Percentiles rank a stretch among this genome's conserved stretches.
These are phyloP conservation scores for Tremellales sp. DNA, from an alignment of 1,284 basidiomycete genomes.

Conservation along the genomic window DNA sequence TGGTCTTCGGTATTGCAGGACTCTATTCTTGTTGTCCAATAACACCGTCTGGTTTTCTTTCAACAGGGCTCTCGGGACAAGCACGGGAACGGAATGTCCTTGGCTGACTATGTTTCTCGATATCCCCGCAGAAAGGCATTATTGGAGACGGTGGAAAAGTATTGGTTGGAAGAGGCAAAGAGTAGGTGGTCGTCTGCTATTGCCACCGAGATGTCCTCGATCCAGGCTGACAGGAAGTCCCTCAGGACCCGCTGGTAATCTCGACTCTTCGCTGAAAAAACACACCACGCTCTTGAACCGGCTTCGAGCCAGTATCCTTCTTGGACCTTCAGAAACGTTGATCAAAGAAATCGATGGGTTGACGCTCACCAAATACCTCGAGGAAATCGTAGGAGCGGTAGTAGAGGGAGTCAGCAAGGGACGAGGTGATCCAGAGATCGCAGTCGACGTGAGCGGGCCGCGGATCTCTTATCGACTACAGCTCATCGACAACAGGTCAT, in stretches of 20 bases:
- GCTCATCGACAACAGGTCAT: constrained; percentile 60
- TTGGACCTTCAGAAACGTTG: constrained; percentile 60
- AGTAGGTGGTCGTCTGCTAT: constrained; percentile 3
- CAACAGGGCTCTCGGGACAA: background rate
- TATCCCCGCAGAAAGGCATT: constrained; percentile 34
- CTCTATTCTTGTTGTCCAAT: too few relatives aligned
- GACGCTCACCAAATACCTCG: constrained; percentile 90
- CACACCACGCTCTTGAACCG: constrained; percentile 91
- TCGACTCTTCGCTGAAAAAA: constrained; percentile 89
- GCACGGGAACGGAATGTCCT: constrained; percentile 35
- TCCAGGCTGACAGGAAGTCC: background rate
- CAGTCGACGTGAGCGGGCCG: constrained; percentile 68
- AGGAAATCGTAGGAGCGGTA: constrained; percentile 84
- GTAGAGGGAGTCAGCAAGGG: constrained; percentile 81
- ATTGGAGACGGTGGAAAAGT: constrained; percentile 38
- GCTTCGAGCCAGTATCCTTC: constrained; percentile 55
- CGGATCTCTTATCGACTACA: background rate
- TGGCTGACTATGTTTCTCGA: constrained; percentile 45
- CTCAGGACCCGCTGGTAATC: constrained; percentile 45
- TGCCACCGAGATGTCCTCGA: background rate
- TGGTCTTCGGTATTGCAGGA: too few relatives aligned
- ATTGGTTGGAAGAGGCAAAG: constrained; percentile 48
- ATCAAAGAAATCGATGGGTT: constrained; percentile 86
- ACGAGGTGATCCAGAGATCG: constrained; percentile 81
- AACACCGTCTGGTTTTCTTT: too few relatives aligned